A percentile compares a stretch with the other conserved stretches of the same genome.
phyloP scores from a whole-genome alignment of 768 basidiomycete species.

The Porpolomopsis calyptriformis region DNA sequence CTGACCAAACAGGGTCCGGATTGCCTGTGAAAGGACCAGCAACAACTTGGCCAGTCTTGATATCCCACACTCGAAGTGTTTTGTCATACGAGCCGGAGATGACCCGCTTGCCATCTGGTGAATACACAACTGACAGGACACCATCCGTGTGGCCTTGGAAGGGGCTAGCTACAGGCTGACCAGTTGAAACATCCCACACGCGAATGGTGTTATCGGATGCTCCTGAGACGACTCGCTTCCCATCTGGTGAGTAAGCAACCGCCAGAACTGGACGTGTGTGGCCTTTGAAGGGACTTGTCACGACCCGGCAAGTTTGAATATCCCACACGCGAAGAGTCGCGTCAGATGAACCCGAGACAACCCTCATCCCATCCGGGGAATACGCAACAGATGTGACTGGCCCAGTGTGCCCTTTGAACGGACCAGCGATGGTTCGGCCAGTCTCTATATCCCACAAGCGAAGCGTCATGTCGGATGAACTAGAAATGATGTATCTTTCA shows the following conservation, averaged over 20 bases:
- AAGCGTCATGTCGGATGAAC: too few relatives aligned
- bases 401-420: too few relatives aligned
- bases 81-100: background rate
- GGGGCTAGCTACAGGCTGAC: background rate
- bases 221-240: background rate
- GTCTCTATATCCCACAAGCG: too few relatives aligned
- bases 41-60: background rate
- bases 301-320: background rate
- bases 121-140: background rate
- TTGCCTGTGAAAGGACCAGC: conserved; percentile 10
- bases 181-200: background rate
- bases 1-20: conserved; percentile 11
- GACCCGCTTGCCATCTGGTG: background rate
- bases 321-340: background rate
- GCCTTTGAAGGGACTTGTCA: background rate
- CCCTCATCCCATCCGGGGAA: background rate
- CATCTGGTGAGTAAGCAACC: background rate
- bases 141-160: background rate
- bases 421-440: too few relatives aligned
- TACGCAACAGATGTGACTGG: too few relatives aligned
- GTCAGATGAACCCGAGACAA: background rate
- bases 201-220: background rate
- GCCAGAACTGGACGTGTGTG: background rate
- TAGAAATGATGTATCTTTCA: too few relatives aligned
- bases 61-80: background rate